phyloP scores from a whole-genome alignment of 345 rosid species.

The Populus tremula region DNA sequence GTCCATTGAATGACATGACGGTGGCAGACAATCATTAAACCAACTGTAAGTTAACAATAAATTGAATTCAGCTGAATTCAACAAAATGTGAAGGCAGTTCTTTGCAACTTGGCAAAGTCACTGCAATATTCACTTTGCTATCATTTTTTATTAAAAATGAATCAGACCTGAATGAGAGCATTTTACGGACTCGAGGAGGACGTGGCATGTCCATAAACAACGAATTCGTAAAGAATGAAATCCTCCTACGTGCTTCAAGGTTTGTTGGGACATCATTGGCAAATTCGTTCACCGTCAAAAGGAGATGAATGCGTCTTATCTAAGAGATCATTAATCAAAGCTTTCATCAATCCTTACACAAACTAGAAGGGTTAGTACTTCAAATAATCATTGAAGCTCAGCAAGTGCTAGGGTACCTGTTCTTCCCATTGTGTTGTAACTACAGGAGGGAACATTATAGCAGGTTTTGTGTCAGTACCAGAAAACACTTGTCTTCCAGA shows the following conservation, averaged over 20 bases:
- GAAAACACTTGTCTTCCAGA: conserved; percentile 92
- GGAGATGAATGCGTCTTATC: conserved; percentile 91
- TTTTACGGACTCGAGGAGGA: conserved; percentile 85
- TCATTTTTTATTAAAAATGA: conserved; percentile 5
- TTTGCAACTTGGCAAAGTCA: no score
- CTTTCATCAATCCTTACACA: conserved; percentile 1
- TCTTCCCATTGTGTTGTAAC: conserved; percentile 87
- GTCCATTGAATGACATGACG: no score
- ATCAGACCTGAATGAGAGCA: conserved; percentile 86
- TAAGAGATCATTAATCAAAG: conserved; percentile 29
- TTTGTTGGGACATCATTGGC: conserved; percentile 84
- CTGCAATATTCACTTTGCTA: not conserved
- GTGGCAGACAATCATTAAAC: not conserved
- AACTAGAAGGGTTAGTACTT: conserved; percentile 1
- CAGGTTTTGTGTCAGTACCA: conserved; percentile 84
- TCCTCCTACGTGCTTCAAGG: conserved; percentile 97
- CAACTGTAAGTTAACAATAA: no score
- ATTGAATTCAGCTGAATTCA: no score
- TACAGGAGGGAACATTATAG: conserved; percentile 76
- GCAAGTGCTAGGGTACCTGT: conserved; percentile 48
- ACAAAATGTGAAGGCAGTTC: no score
- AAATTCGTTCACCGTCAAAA: conserved; percentile 87
- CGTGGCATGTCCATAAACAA: conserved; percentile 98
- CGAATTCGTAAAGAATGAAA: conserved; percentile 87
- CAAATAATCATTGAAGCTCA: conserved; percentile 8